Base-by-base conservation (phyloP, 129 eudicot species). In the Rutidosis leptorrhynchoides region DNA sequence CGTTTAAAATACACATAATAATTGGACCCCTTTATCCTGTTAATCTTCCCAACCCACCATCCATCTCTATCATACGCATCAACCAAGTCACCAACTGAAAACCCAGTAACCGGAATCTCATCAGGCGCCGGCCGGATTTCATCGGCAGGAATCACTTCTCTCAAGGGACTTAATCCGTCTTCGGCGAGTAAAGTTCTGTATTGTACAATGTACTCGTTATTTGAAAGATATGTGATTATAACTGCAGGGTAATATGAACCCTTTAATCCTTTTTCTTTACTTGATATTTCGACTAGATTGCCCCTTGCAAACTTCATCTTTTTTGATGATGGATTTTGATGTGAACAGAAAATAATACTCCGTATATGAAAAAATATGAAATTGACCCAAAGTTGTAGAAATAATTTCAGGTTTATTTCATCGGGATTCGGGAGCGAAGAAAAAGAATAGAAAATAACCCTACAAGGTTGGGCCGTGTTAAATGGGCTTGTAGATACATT, bases 61-160 rank as follows among this genome's bases (percentile, higher is more conserved):
- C 90, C 90, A 14, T 85, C 87, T 23, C 76, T 79, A 27, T 67
- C 78, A 40, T 21, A 83, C 5, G 81, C 89, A 62, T 86, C 89
- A 22, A 86, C 88, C 14, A 10, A 16, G 16, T 86, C 86, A 17
- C 24, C 24, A 45, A 65, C 0, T 3, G 56, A 21, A 28, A 67
- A 83, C 51, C 11, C 60, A 0, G 12, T 40, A 2, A 52, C 66
- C 66, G 65, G 45, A 54, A 77, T 33, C 65, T 54, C 65, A 11
- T 76, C 82, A 0, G 94, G 89, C 17, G 27, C 7, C 9, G 82
- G 88, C 24, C 78, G 88, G 76, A 86, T 45, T 9, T 75, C 65
- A 27, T 58, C 57, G 21, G 29, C 70, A 45, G 68, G 0, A 22
- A 69, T 40, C 2, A 86, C 53, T 62, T 86, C 94, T 46, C 82